Conservation (phyloP, 2,329 filamentous ascomycete species). For the Zasmidium angulare region DNA sequence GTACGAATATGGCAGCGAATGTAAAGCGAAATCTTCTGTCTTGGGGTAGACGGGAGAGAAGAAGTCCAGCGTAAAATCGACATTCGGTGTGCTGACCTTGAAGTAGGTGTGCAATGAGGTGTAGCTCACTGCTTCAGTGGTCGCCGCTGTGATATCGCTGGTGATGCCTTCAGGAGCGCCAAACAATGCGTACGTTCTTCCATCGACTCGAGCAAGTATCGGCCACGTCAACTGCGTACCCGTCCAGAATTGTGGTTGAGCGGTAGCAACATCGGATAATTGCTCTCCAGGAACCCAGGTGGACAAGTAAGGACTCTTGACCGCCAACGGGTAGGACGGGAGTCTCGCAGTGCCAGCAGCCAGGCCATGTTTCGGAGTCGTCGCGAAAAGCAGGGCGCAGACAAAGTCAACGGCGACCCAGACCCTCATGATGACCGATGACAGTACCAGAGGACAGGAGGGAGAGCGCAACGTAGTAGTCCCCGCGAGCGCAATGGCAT, state of each 20-base stretch:
- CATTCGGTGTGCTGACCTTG: conserved; percentile 26
- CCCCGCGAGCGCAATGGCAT: conserved; percentile 11
- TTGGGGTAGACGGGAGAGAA: conserved; percentile 37
- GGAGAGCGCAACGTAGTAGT: not conserved
- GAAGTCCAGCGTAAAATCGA: conserved; percentile 35
- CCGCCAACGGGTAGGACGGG: conserved; percentile 31
- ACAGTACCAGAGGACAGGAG: conserved; percentile 4
- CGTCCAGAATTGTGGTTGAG: conserved; percentile 36
- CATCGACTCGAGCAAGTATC: conserved; percentile 35
- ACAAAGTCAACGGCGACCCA: conserved; percentile 5
- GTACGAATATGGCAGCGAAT: conserved; percentile 39
- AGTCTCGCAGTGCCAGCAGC: conserved; percentile 12
- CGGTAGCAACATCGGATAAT: conserved; percentile 26
- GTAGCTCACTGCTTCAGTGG: conserved; percentile 28
- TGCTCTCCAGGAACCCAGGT: conserved; percentile 36
- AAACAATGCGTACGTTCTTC: conserved; percentile 34
- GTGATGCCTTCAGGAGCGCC: conserved; percentile 26
- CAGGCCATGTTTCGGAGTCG: conserved; percentile 1
- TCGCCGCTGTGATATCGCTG: conserved; percentile 20
- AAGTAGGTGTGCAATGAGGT: conserved; percentile 36
- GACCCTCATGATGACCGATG: conserved; percentile 13
- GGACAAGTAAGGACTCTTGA: conserved; percentile 35
- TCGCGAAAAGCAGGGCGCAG: conserved; percentile 5
- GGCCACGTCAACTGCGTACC: conserved; percentile 37
- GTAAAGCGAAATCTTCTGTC: conserved; percentile 33